A percentile compares a stretch with the other conserved stretches of the same genome.
Evolutionary conservation across 2,329 filamentous ascomycete species (phyloP).

Genomic region (Talaromyces sp.): DNA sequence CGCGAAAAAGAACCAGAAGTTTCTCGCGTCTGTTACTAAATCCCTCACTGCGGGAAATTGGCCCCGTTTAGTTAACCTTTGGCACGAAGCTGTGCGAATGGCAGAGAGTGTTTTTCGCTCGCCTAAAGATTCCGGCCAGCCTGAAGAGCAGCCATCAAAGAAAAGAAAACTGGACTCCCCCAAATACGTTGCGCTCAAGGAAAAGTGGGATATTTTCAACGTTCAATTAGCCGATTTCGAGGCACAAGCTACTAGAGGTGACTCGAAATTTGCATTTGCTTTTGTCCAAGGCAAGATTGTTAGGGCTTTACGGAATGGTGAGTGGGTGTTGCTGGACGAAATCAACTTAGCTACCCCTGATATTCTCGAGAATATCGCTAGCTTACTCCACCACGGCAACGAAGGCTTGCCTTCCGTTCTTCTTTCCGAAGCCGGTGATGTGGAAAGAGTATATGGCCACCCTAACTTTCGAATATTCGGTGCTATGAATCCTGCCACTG

Average conservation of each 20-base stretch:
- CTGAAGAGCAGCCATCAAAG: conserved; percentile 62
- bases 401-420: conserved; percentile 74
- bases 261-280: conserved; percentile 81
- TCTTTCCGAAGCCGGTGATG: conserved; percentile 87
- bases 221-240: conserved; percentile 73
- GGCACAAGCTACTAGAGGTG: conserved; percentile 66
- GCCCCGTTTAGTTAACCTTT: conserved; percentile 78
- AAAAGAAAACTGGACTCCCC: conserved; percentile 60
- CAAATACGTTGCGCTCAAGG: conserved; percentile 52
- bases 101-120: conserved; percentile 66
- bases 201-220: conserved; percentile 77
- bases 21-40: conserved; percentile 75
- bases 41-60: conserved; percentile 78
- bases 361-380: conserved; percentile 87
- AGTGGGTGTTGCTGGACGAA: conserved; percentile 96
- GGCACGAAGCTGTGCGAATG: conserved; percentile 85
- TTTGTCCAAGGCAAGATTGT: conserved; percentile 96
- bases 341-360: conserved; percentile 95
- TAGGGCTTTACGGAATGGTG: conserved; percentile 89
- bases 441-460: conserved; percentile 84
- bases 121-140: conserved; percentile 45
- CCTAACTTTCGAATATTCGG: conserved; percentile 93
- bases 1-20: conserved; percentile 78
- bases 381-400: conserved; percentile 71
- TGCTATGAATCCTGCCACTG: conserved; percentile 98